Evolutionary conservation across 345 rosid genomes (phyloP), one percentile per base, ranked within the genome.

Genomic region (Sonneratia alba): DNA sequence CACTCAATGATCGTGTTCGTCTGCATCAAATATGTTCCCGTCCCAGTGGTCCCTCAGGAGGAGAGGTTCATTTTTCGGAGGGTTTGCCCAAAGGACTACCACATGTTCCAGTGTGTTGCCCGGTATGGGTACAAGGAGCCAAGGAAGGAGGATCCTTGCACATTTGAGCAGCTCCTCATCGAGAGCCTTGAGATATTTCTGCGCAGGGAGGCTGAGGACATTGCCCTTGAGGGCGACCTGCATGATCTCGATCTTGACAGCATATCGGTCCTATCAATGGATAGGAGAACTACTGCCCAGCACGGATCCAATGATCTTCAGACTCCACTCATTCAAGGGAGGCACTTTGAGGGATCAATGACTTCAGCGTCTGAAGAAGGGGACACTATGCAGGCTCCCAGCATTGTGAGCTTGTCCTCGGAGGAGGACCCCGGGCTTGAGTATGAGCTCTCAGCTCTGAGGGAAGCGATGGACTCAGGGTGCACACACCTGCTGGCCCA

Each of bases 81-180:
- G 75, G 87, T 89, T 66, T 92, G 97, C 79, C 97, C 93, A 0
- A 90, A 90, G 51, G 99, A 92, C 86, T 92, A 95, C 81, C 99
- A 90, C 76, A 87, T 95, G 83, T 95, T 95, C 80, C 83, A 87
- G 22, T 95, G 97, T 27, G 67, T 95, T 10, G 97, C 99, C 10
- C 83, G 99, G 62, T 95, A 95, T 27, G 97, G 99, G 42, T 95
- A 90, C 85, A 95, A 90, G 80, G 99, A 95, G 62, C 79, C 89
- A 0, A 77, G 92, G 55, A 92, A 92, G 84, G 99, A 89, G 83
- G 96, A 90, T 78, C 91, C 90, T 65, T 84, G 74, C 36, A 83
- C 83, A 55, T 95, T 95, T 21, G 99, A 92, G 86, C 87, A 86
- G 78, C 97, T 89, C 73, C 81, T 92, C 67, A 92, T 82, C 6